Evolutionary conservation across 768 basidiomycete species (phyloP), one percentile per base, ranked within the genome.

Genomic region (Neoboletus brunneissimus): DNA sequence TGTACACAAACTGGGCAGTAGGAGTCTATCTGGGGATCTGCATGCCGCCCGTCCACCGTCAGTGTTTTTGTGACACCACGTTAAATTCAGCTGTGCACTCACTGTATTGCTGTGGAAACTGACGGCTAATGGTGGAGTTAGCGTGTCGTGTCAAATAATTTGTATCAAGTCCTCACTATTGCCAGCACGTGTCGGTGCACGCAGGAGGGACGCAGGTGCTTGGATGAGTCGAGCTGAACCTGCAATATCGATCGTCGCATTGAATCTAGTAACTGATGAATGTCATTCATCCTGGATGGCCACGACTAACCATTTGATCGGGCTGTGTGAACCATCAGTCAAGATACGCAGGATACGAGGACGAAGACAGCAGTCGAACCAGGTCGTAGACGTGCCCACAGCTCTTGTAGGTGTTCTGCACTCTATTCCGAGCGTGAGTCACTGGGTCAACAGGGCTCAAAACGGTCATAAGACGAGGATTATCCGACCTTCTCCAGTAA

Each of bases 51-150:
- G 45, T 29, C 35, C 45, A 38, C 20, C 25, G 31, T 72, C 58
- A 69, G 57, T 22, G 34, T 40, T 48, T 40, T 41, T 34, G 51
- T 53, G 56, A 35, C 58, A 38, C 45, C 45, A 38, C 47, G 45
- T 41, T 42, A 46, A 54, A 58, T 56, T 46, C 38, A 54, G 50
- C 31, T 48, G 29, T 50, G 48, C 40, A 74, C 86, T 68, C 59
- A 89, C 87, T 77, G 66, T 87, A 86, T 61, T 82, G 81, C 67
- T 88, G 75, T 37, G 88, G 88, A 70, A 85, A 89, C 68, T 84
- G 83, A 55, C 82, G 85, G 70, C 88, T 89, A 60, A 37, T 54
- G 52, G 46, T 60, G 57, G 55, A 40, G 59, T 65, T 48, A 74
- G 73, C 43, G 55, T 45, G 41, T 56, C 59, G 23, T 64, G 38